Evolutionary conservation across 257 asterid genomes (phyloP), one percentile per base, ranked within the genome.

Genomic region (Petunia secreta): DNA sequence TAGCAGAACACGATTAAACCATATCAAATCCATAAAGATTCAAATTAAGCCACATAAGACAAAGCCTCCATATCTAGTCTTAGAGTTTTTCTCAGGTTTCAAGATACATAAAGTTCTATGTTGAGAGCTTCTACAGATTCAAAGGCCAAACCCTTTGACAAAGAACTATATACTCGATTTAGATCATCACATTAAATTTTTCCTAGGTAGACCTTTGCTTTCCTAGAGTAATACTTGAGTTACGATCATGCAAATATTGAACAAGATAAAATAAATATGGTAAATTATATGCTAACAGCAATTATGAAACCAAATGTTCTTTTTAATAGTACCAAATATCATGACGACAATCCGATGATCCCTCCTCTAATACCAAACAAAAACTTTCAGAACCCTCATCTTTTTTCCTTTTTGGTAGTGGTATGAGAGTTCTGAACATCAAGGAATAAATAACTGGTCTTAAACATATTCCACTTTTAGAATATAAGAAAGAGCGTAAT

Each of bases 31-130:
- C 75, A 68, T 40, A 5, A 67, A 41, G 2, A 7, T 39, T 50
- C 9, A 16, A 41, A 25, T 25, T 25, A 25, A 25, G 25, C 25
- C 25, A 34, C 44, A 71, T 71, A 2, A 9, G 25, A 71, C 25
- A 25, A 46, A 46, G 46, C 59, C 77, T 10, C 41, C 16, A 69
- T 69, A 58, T 25, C 59, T 48, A 25, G 3, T 71, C 25, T 59
- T 10, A 71, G 48, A 48, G 60, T 25, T 48, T 25, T 48, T 48
- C 11, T 10, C 34, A 4, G 34, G 60, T 43, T 71, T 25, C 60
- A 34, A 10, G 77, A 71, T 46, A 48, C 43, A 48, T 48, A 2
- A 71, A 71, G 43, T 71, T 48, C 77, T 71, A 71, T 10, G 34
- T 8, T 6, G 3, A 25, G 40, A 71, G 44, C 9, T 34, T 69